Evolutionary conservation across 169 alveolate species (phyloP).

Genomic region (Blepharisma undulans): DNA sequence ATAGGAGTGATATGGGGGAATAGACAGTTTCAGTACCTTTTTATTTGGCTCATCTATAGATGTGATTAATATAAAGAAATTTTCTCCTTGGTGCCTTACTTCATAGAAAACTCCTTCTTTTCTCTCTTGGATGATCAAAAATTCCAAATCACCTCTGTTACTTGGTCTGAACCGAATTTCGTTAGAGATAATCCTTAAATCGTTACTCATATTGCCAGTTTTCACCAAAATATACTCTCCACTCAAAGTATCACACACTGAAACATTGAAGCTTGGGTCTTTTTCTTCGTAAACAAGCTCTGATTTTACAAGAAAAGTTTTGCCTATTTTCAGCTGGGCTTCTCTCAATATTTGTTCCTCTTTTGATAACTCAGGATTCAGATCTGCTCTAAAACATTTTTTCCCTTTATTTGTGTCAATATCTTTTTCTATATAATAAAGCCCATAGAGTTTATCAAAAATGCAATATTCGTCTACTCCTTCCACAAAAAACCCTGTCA

Average conservation of each 20-base stretch:
- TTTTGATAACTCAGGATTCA: background rate
- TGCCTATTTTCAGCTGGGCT: background rate
- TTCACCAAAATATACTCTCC: slow-evolving; percentile 5
- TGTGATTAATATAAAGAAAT: background rate
- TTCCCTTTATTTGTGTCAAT: background rate
- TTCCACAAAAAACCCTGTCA: slow-evolving; percentile 8
- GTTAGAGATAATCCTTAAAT: background rate
- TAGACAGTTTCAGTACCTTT: background rate
- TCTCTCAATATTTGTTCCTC: slow-evolving; percentile 1
- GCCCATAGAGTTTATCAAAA: slow-evolving; percentile 28
- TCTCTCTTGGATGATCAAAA: slow-evolving; percentile 8
- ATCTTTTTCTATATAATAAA: slow-evolving; percentile 22
- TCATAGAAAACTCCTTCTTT: slow-evolving; percentile 15
- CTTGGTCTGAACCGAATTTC: slow-evolving; percentile 30
- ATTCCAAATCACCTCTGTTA: background rate
- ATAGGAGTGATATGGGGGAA: slow-evolving; percentile 18
- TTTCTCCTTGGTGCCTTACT: slow-evolving; percentile 17
- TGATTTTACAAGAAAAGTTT: background rate
- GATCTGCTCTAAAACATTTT: background rate
- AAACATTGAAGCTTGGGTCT: background rate
- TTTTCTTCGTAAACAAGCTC: background rate
- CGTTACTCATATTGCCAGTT: background rate
- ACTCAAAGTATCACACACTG: background rate
- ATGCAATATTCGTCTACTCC: slow-evolving; percentile 1
- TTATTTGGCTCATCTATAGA: background rate